Evolutionary conservation across 192 early-diverging fungal species (phyloP).

Genomic region (Oehlia diaphana): DNA sequence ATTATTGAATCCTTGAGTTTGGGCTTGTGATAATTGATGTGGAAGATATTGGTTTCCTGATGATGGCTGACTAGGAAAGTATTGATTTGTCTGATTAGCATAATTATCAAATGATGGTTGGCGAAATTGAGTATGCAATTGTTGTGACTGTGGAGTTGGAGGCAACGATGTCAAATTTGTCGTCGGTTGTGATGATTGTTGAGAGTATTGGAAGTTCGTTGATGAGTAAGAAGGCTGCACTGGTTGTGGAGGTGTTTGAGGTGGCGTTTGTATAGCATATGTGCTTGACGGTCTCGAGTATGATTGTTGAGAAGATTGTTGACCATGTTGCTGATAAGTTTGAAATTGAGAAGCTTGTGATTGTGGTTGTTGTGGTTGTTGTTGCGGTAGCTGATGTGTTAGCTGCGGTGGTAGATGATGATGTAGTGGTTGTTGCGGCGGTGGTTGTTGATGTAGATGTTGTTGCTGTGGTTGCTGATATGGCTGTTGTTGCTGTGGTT

Average conservation of each 20-base stretch:
- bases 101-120: background rate
- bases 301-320: too few relatives aligned
- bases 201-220: background rate
- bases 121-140: background rate
- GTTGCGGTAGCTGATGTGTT: background rate
- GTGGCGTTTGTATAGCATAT: background rate
- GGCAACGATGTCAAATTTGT: too few relatives aligned
- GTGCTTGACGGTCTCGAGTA: background rate
- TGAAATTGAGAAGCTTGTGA: background rate
- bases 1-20: background rate
- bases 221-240: background rate
- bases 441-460: background rate
- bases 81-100: background rate
- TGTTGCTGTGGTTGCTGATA: background rate
- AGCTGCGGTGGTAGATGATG: slow-evolving; percentile 1
- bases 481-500: background rate
- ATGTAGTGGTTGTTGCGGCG: background rate
- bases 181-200: too few relatives aligned
- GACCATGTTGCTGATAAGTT: background rate
- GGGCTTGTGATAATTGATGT: background rate
- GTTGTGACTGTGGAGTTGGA: background rate
- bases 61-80: background rate
- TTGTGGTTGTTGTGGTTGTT: slow-evolving; percentile 13
- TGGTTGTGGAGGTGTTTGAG: background rate
- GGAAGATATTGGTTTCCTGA: background rate